Conservation (phyloP, 2,329 filamentous ascomycete genomes). For the Metarhizium rileyi region DNA sequence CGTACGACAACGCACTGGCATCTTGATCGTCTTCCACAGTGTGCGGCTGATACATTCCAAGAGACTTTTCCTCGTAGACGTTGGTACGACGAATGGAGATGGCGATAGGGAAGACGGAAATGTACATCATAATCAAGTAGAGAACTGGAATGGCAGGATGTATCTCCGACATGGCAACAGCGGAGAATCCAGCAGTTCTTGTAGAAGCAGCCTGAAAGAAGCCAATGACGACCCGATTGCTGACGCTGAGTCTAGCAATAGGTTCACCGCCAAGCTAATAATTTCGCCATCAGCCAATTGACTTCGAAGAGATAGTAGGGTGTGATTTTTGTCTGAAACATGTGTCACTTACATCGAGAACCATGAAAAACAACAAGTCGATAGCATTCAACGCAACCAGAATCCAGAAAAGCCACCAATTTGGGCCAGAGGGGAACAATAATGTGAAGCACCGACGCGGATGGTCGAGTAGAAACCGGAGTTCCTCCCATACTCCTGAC, state of each 20-base stretch:
- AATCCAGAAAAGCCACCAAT: constrained; percentile 92
- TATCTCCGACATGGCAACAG: constrained; percentile 64
- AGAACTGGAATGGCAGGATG: constrained; percentile 90
- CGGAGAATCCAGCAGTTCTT: constrained; percentile 81
- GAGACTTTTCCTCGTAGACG: constrained; percentile 85
- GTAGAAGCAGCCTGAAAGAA: constrained; percentile 87
- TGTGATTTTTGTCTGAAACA: constrained; percentile 1
- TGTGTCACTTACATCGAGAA: constrained; percentile 62
- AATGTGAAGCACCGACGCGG: constrained; percentile 93
- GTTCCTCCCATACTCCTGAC: constrained; percentile 76
- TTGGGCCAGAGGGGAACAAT: constrained; percentile 80
- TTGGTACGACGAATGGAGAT: constrained; percentile 92
- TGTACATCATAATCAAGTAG: constrained; percentile 99
- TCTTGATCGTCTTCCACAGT: constrained; percentile 38
- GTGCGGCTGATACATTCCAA: constrained; percentile 57
- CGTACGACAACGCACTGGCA: constrained; percentile 63
- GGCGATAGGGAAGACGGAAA: constrained; percentile 92
- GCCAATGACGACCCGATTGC: constrained; percentile 72
- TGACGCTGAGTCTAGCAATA: constrained; percentile 58
- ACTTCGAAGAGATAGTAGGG: neutral
- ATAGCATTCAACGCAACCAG: constrained; percentile 72
- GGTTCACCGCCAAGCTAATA: constrained; percentile 57
- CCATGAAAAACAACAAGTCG: constrained; percentile 83
- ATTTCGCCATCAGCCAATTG: constrained; percentile 6
- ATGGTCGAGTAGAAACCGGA: constrained; percentile 85